phyloP scores from a whole-genome alignment of 306 rosid genomes.

The Quillaja saponaria region DNA sequence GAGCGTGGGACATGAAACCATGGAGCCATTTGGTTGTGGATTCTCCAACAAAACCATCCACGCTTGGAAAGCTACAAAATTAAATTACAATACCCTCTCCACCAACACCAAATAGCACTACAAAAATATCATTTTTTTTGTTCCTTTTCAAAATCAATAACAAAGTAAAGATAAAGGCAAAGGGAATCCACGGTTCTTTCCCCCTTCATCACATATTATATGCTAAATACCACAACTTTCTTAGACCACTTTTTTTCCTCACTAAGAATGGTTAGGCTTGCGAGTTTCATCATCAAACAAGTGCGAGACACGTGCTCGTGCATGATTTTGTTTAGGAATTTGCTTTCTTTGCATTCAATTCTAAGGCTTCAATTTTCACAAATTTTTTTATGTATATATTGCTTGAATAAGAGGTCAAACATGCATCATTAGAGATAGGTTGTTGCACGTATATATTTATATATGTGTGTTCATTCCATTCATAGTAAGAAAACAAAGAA shows the following conservation, averaged over 20 bases:
- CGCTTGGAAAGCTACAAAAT: slow-evolving; percentile 66
- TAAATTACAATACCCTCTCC: slow-evolving; percentile 46
- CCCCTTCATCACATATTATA: slow-evolving; percentile 31
- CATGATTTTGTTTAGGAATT: too few species aligned
- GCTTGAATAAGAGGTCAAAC: too few species aligned
- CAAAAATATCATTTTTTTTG: slow-evolving; percentile 32
- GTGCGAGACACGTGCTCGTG: slow-evolving; percentile 40
- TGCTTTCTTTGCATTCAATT: too few species aligned
- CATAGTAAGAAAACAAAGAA: slow-evolving; percentile 41
- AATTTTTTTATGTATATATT: too few species aligned
- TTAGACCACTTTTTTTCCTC: slow-evolving; percentile 57
- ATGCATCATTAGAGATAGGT: neutral
- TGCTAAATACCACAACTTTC: slow-evolving; percentile 54
- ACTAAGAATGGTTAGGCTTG: slow-evolving; percentile 14
- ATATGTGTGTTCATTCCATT: slow-evolving; percentile 37
- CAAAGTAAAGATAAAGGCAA: slow-evolving; percentile 35
- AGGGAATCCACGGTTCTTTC: slow-evolving; percentile 47
- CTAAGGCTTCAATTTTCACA: too few species aligned
- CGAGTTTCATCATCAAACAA: slow-evolving; percentile 45
- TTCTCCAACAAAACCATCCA: slow-evolving; percentile 84
- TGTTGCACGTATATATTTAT: slow-evolving; percentile 6
- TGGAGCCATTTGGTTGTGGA: slow-evolving; percentile 97
- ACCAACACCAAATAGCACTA: slow-evolving; percentile 44
- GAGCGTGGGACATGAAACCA: slow-evolving; percentile 64
- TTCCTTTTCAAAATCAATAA: slow-evolving; percentile 37